Percentiles rank a stretch among this genome's conserved stretches.
Evolutionary conservation across 2,329 filamentous ascomycete genomes (phyloP).

Genomic region (Colletotrichum simmondsii): DNA sequence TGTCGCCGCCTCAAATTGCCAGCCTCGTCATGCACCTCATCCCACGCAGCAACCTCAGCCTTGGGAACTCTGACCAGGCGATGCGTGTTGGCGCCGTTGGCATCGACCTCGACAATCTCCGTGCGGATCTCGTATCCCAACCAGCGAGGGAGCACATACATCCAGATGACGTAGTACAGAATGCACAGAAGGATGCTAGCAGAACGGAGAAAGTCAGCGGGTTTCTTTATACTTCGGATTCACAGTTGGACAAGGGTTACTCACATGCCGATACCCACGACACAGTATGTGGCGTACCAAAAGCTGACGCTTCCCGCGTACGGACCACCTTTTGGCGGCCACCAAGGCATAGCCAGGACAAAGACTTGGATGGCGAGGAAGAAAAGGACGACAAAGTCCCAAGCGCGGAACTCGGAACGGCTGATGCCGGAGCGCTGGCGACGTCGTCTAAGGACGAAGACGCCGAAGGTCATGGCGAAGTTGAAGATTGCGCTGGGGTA

Average conservation of each 20-base stretch:
- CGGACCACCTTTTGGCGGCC: slow-evolving; percentile 69
- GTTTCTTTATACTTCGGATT: background rate
- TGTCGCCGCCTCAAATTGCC: slow-evolving; percentile 41
- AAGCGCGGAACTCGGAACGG: slow-evolving; percentile 65
- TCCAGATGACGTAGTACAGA: slow-evolving; percentile 69
- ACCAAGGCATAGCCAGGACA: slow-evolving; percentile 77
- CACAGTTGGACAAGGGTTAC: slow-evolving; percentile 40
- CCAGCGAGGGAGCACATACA: slow-evolving; percentile 63
- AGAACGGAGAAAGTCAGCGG: background rate
- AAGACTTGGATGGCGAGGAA: slow-evolving; percentile 69
- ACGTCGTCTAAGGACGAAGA: slow-evolving; percentile 67
- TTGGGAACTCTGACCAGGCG: slow-evolving; percentile 64
- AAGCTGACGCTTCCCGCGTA: slow-evolving; percentile 76
- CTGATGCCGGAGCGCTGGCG: slow-evolving; percentile 62
- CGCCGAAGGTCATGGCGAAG: slow-evolving; percentile 64
- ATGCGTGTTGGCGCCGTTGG: slow-evolving; percentile 53
- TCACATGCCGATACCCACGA: slow-evolving; percentile 72
- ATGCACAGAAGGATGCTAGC: slow-evolving; percentile 61
- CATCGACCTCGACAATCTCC: slow-evolving; percentile 61
- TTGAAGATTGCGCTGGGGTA: slow-evolving; percentile 71
- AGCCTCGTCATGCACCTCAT: slow-evolving; percentile 65
- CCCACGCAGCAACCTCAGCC: slow-evolving; percentile 64
- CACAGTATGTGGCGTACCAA: slow-evolving; percentile 78
- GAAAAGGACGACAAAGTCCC: slow-evolving; percentile 68
- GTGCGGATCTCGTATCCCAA: slow-evolving; percentile 66